These are phyloP conservation scores for Kodamaea ohmeri DNA, from an alignment of 1,139 yeast species.

Conservation along the genomic window DNA sequence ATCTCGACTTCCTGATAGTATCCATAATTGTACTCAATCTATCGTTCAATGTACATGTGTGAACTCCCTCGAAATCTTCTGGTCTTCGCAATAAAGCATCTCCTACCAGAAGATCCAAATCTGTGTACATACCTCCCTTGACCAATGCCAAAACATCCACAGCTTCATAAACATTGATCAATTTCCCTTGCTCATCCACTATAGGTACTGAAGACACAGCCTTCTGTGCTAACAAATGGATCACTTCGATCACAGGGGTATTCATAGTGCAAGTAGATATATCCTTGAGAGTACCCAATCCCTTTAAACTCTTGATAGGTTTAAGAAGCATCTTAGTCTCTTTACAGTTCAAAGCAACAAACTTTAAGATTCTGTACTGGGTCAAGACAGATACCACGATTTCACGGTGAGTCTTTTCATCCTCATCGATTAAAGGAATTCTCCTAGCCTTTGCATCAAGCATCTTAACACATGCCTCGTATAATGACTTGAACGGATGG, in stretches of 20 bases:
- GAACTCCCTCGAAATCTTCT: constrained; percentile 97
- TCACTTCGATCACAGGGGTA: constrained; percentile 93
- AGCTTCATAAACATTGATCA: constrained; percentile 92
- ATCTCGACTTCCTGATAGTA: constrained; percentile 84
- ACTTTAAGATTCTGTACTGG: constrained; percentile 92
- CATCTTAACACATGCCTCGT: constrained; percentile 94
- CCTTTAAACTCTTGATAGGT: constrained; percentile 65
- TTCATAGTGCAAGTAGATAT: constrained; percentile 82
- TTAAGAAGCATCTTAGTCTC: constrained; percentile 83
- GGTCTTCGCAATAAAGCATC: constrained; percentile 94
- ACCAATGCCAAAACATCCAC: constrained; percentile 91
- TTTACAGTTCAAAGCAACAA: constrained; percentile 93
- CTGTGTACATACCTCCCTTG: constrained; percentile 93
- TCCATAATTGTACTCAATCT: constrained; percentile 89
- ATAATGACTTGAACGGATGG: constrained; percentile 86
- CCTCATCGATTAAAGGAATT: constrained; percentile 91
- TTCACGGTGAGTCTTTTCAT: constrained; percentile 88
- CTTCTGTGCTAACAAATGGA: constrained; percentile 72
- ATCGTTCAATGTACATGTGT: constrained; percentile 89
- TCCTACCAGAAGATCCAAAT: constrained; percentile 87
- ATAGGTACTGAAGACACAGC: constrained; percentile 92
- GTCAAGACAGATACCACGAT: constrained; percentile 94
- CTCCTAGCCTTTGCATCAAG: constrained; percentile 86
- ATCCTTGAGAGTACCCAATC: constrained; percentile 58
- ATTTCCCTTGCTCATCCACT: constrained; percentile 70